These are phyloP conservation scores for Camelina neglecta DNA, from an alignment of 345 rosid genomes.

Conservation along the genomic window DNA sequence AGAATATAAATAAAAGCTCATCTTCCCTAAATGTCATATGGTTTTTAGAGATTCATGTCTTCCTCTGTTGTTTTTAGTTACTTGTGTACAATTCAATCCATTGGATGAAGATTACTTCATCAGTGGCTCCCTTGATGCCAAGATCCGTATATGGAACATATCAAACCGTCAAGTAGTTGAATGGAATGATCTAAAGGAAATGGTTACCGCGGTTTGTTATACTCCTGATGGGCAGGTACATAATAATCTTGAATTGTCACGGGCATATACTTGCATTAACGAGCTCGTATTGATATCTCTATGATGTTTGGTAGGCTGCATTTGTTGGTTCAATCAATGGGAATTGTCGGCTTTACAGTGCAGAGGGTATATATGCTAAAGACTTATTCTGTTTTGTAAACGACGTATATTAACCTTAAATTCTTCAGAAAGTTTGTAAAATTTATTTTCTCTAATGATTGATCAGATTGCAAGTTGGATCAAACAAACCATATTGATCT, in stretches of 20 bases:
- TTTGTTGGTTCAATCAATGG: constrained; percentile 92
- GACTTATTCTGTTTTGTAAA: constrained; percentile 20
- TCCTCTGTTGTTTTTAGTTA: constrained; percentile 56
- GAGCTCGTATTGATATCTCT: constrained; percentile 20
- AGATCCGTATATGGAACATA: constrained; percentile 88
- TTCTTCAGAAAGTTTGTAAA: neutral
- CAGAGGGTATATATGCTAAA: constrained; percentile 57
- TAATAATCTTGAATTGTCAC: neutral
- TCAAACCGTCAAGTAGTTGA: constrained; percentile 72
- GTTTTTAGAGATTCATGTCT: constrained; percentile 1
- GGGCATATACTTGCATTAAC: neutral
- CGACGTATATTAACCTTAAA: neutral
- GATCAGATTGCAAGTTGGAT: constrained; percentile 66
- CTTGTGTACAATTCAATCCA: constrained; percentile 96
- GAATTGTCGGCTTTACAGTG: constrained; percentile 65
- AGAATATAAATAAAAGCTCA: neutral
- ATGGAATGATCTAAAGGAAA: constrained; percentile 90
- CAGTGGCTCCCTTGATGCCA: constrained; percentile 94
- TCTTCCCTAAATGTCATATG: neutral
- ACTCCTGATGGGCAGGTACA: constrained; percentile 95
- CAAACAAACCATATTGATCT: constrained; percentile 59
- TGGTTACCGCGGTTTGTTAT: constrained; percentile 93
- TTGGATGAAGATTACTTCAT: constrained; percentile 85
- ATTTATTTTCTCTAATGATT: constrained; percentile 7
- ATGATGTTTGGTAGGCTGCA: constrained; percentile 57